Base-by-base conservation (phyloP, 75 land plant species). In the Pinus albicaulis region DNA sequence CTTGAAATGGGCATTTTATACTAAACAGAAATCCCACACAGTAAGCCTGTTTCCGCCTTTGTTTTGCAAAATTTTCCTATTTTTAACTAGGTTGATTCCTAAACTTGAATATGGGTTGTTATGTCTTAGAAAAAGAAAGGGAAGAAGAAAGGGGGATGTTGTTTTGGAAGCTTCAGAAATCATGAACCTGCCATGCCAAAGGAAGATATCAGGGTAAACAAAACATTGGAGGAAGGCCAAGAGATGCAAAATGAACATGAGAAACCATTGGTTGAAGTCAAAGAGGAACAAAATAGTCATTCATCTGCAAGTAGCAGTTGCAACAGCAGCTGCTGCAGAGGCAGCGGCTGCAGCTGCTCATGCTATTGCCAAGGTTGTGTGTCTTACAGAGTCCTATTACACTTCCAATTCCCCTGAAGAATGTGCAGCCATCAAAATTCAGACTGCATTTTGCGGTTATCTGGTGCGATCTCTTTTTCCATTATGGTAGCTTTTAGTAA, bases 351-450 rank as follows among this genome's bases (percentile, higher is more conserved):
- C 83, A 1, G 85, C 88, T 56, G 88, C 92, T 5, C 85, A 88
- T 25, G 90, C 90, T 0, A 90, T 88, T 3, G 82, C 80, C 7
- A 86, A 82, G 60, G 81, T 85, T 26, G 84, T 85, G 2, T 66
- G 89, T 55, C 86, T 87, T 55, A 82, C 89, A 4, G 55, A 84
- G 38, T 84, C 86, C 7, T 26, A 16, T 26, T 83, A 62, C 58
- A 28, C 63, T 3, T 10, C 20, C 2, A 79, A 19, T 73, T 75
- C 75, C 2, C 57, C 58, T 56, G 91, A 91, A 77, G 91, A 90
- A 41, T 81, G 84, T 25, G 91, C 95, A 6, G 93, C 98, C 2
- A 77, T 76, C 74, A 94, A 80, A 80, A 92, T 96, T 73, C 95
- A 96, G 78, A 70, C 89, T 58, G 79, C 75, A 16, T 96, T 89